phyloP scores from a whole-genome alignment of 1,284 basidiomycete genomes.

The Vanrija sp. region DNA sequence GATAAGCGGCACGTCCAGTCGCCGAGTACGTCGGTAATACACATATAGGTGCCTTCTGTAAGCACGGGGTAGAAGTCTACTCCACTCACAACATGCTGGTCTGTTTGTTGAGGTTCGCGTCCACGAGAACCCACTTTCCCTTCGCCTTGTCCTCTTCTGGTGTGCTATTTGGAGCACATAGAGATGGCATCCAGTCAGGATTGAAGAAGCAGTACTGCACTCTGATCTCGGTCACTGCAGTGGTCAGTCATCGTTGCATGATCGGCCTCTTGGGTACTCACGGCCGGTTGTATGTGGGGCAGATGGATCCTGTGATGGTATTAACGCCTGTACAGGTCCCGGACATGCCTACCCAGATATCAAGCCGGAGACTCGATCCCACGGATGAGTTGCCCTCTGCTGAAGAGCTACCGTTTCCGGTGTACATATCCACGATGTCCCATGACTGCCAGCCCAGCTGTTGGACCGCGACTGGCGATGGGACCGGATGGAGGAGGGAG shows the following conservation, averaged over 20 bases:
- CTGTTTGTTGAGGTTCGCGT: conserved; percentile 68
- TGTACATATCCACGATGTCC: conserved; percentile 57
- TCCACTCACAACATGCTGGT: conserved; percentile 56
- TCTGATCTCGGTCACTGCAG: conserved; percentile 66
- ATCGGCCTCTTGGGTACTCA: conserved; percentile 25
- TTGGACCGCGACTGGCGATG: conserved; percentile 63
- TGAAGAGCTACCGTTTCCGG: conserved; percentile 1
- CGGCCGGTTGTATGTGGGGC: conserved; percentile 75
- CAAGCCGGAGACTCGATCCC: conserved; percentile 66
- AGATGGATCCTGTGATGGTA: conserved; percentile 54
- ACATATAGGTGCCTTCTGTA: conserved; percentile 56
- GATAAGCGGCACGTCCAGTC: conserved; percentile 50
- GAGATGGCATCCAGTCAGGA: conserved; percentile 54
- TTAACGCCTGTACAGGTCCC: not conserved
- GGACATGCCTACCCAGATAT: conserved; percentile 60
- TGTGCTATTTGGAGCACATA: conserved; percentile 67
- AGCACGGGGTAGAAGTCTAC: not conserved
- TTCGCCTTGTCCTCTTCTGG: conserved; percentile 69
- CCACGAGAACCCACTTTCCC: conserved; percentile 83
- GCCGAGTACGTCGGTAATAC: conserved; percentile 77
- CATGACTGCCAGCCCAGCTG: conserved; percentile 87
- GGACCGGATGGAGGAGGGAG: conserved; percentile 53
- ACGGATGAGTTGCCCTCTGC: conserved; percentile 43
- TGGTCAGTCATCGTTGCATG: not conserved
- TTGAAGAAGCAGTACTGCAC: conserved; percentile 67